phyloP scores from a whole-genome alignment of 805 yeast genomes.

The Saccharomycopsis fibuligera region DNA sequence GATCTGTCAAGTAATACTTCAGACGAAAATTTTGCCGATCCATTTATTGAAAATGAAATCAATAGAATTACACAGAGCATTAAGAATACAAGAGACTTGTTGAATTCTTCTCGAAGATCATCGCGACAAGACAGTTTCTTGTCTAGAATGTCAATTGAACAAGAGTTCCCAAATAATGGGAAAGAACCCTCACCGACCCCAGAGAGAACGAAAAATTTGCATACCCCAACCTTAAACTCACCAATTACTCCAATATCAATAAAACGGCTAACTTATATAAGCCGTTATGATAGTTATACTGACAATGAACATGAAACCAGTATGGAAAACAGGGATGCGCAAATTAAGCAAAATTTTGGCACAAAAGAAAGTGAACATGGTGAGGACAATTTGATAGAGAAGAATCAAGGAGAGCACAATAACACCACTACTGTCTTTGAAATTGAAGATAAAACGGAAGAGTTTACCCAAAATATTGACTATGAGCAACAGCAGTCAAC shows the following conservation, averaged over 20 bases:
- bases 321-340: no score
- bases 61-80: conserved; percentile 13
- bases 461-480: not conserved
- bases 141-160: not conserved
- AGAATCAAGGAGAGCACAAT: not conserved
- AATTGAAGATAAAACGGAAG: conserved; percentile 1
- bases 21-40: conserved; percentile 12
- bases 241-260: not conserved
- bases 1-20: conserved; percentile 4
- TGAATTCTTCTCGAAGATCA: not conserved
- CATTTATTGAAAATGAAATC: conserved; percentile 17
- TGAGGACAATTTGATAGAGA: not conserved
- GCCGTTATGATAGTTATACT: no score
- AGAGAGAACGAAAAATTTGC: not conserved
- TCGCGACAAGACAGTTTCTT: not conserved
- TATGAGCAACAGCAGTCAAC: no score
- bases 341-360: no score
- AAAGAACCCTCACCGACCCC: not conserved
- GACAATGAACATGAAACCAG: no score
- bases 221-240: not conserved
- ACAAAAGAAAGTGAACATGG: no score
- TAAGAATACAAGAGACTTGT: not conserved
- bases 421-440: not conserved
- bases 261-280: not conserved
- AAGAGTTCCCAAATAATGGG: no score